Evolutionary conservation across 176 grass and related monocot genomes (phyloP), one percentile per base, ranked within the genome.

Genomic region (Stipa capillata): DNA sequence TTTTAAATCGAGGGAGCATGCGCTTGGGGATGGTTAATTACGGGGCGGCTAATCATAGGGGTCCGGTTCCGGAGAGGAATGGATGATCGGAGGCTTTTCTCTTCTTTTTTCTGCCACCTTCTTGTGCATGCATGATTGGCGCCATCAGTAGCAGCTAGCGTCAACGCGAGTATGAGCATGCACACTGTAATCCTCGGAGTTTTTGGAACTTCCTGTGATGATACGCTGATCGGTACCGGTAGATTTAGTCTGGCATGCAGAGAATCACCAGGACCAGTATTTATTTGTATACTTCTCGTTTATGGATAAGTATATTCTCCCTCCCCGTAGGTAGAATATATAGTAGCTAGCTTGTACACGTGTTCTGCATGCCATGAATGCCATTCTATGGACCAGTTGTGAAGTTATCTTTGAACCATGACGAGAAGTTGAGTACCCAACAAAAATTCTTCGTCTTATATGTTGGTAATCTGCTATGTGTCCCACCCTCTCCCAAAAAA

Each of bases 161-260:
- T n/a, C n/a, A n/a, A n/a, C n/a, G n/a, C n/a, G n/a, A n/a, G n/a
- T n/a, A n/a, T n/a, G n/a, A n/a, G n/a, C n/a, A n/a, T n/a, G n/a
- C n/a, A n/a, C n/a, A n/a, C n/a, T n/a, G n/a, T n/a, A n/a, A n/a
- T n/a, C n/a, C n/a, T n/a, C 80, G 21, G 65, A 14, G 54, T 64
- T 85, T 64, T n/a, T n/a, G 83, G 75, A 79, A 85, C 66, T 64
- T 79, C 75, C 76, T 57, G 28, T 43, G 55, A 28, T 29, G 53
- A n/a, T n/a, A n/a, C n/a, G n/a, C n/a, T 37, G 64, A 9, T 70
- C 53, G 25, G 36, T 36, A 8, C 24, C 12, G 18, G 17, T 34
- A 40, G 76, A 79, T 72, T 79, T 73, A 79, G 35, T 73, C 76
- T 73, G 76, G 34, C 84, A 65, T n/a, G n/a, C n/a, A n/a, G 67